phyloP scores from a whole-genome alignment of 805 yeast species.

The Teunomyces pallodes region DNA sequence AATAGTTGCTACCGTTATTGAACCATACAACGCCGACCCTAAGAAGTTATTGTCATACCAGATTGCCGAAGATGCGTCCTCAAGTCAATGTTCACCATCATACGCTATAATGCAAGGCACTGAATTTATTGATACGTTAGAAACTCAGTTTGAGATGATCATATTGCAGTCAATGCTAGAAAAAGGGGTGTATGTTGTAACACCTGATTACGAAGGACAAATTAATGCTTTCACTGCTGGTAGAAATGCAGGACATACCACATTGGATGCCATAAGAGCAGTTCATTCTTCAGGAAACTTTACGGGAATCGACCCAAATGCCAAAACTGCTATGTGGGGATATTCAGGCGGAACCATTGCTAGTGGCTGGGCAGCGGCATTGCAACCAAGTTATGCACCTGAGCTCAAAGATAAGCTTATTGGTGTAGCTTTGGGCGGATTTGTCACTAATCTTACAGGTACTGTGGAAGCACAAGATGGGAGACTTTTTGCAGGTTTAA shows the following conservation, averaged over 20 bases:
- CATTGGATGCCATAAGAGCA: constrained; percentile 31
- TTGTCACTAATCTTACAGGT: constrained; percentile 31
- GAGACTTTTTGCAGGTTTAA: constrained; percentile 27
- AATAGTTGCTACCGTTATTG: constrained; percentile 19
- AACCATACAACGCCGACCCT: constrained; percentile 24
- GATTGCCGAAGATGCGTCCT: constrained; percentile 19
- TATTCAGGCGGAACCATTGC: constrained; percentile 41
- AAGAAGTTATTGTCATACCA: constrained; percentile 19
- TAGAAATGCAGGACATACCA: constrained; percentile 27
- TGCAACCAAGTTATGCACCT: constrained; percentile 37
- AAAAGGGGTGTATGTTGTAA: constrained; percentile 32
- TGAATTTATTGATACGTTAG: constrained; percentile 10
- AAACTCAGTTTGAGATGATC: constrained; percentile 14
- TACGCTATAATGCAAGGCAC: constrained; percentile 16
- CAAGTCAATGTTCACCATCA: constrained; percentile 20
- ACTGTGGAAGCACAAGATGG: constrained; percentile 25
- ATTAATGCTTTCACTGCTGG: constrained; percentile 32
- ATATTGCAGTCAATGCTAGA: constrained; percentile 12
- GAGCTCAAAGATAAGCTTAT: constrained; percentile 20
- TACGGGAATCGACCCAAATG: constrained; percentile 19
- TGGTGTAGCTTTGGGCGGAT: constrained; percentile 40
- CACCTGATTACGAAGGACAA: constrained; percentile 37
- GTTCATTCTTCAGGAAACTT: constrained; percentile 15
- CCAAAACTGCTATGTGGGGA: constrained; percentile 29
- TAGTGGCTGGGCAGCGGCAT: constrained; percentile 37